These are phyloP conservation scores for Podaxis sp. DNA, from an alignment of 768 basidiomycete species.

Conservation along the genomic window DNA sequence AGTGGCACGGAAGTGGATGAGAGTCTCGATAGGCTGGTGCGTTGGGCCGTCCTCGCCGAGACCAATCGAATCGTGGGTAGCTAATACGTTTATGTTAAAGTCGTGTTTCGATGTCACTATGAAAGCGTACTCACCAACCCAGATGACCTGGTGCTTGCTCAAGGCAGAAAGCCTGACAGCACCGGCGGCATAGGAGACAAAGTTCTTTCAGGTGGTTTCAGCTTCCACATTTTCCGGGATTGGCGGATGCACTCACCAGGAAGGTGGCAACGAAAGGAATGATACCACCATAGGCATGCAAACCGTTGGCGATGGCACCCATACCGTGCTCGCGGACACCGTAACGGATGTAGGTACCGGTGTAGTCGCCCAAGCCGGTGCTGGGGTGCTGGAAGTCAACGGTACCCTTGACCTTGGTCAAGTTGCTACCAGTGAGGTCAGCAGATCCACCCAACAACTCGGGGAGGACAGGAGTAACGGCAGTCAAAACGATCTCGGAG, in stretches of 20 bases:
- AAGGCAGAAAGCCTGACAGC: slow-evolving; percentile 91
- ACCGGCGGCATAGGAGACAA: slow-evolving; percentile 91
- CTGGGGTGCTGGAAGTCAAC: slow-evolving; percentile 90
- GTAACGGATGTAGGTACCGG: slow-evolving; percentile 91
- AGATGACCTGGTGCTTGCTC: slow-evolving; percentile 87
- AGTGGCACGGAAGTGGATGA: slow-evolving; percentile 79
- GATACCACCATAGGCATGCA: slow-evolving; percentile 87
- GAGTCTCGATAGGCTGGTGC: slow-evolving; percentile 93
- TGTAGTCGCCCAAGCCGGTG: slow-evolving; percentile 80
- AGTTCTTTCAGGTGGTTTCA: slow-evolving; percentile 56
- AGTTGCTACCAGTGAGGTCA: slow-evolving; percentile 89
- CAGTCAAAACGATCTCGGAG: slow-evolving; percentile 85
- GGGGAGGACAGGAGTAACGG: slow-evolving; percentile 72
- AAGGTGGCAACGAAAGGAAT: slow-evolving; percentile 92
- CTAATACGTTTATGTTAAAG: slow-evolving; percentile 34
- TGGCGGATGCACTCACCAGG: slow-evolving; percentile 50
- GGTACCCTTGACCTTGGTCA: slow-evolving; percentile 83
- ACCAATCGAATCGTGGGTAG: slow-evolving; percentile 94
- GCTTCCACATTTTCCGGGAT: neutral
- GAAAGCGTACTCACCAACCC: slow-evolving; percentile 67
- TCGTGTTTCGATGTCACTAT: neutral
- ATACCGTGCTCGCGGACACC: slow-evolving; percentile 98
- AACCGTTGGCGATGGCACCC: slow-evolving; percentile 93
- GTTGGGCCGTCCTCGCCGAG: slow-evolving; percentile 94
- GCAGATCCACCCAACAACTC: slow-evolving; percentile 90